Conservation (phyloP, 2,329 filamentous ascomycete species). For the Stemphylium beticola region DNA sequence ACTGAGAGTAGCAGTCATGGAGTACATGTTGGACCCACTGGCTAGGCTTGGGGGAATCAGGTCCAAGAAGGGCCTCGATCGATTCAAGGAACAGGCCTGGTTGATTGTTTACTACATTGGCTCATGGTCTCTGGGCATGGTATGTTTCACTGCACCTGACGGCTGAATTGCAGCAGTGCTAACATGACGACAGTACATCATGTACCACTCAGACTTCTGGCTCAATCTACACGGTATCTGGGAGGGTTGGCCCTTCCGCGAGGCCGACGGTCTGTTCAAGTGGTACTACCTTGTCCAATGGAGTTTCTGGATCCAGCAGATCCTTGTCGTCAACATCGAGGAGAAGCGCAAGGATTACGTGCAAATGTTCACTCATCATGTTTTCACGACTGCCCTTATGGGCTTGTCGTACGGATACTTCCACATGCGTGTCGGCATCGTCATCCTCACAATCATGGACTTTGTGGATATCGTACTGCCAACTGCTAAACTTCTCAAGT, state of each 20-base stretch:
- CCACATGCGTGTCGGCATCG: constrained; percentile 83
- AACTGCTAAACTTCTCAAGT: constrained; percentile 88
- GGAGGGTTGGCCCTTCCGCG: constrained; percentile 81
- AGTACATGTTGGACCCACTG: constrained; percentile 82
- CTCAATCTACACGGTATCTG: constrained; percentile 79
- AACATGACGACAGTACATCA: constrained; percentile 69
- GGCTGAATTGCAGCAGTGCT: constrained; percentile 7
- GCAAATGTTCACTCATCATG: constrained; percentile 95
- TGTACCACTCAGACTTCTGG: constrained; percentile 78
- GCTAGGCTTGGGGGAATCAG: constrained; percentile 75
- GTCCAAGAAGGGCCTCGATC: constrained; percentile 75
- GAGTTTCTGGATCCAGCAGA: constrained; percentile 92
- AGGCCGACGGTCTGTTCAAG: constrained; percentile 77
- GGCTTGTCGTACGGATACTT: constrained; percentile 85
- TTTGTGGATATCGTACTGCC: constrained; percentile 87
- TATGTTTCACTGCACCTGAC: constrained; percentile 51
- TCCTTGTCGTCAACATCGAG: constrained; percentile 93
- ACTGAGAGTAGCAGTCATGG: constrained; percentile 82
- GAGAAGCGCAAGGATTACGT: constrained; percentile 91
- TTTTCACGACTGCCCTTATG: constrained; percentile 84
- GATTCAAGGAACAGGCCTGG: constrained; percentile 96
- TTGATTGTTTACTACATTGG: constrained; percentile 80
- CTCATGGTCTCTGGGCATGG: constrained; percentile 85
- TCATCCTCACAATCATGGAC: constrained; percentile 92
- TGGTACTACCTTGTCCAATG: constrained; percentile 89